Evolutionary conservation across 2,329 filamentous ascomycete genomes (phyloP), one percentile per base, ranked within the genome.

Genomic region (Cladosporium colombiae): DNA sequence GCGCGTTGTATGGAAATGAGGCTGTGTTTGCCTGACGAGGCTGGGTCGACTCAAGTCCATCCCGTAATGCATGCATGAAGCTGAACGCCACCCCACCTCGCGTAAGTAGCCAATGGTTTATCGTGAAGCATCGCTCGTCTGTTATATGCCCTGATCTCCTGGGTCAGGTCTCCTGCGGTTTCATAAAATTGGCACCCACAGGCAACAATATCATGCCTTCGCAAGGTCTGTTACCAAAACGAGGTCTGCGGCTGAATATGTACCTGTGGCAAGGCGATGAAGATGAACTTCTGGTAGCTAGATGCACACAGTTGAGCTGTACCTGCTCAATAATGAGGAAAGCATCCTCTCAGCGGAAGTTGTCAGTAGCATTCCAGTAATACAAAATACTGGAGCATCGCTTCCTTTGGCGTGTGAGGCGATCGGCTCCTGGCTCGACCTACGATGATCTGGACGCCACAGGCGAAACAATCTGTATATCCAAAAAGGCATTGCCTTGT

Each of bases 251-350:
- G n/a, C 2, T n/a, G 10, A 21, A 5, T 21, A 3, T 46, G n/a
- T 23, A 21, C 13, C 3, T 13, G 21, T 21, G 10, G 8, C 8
- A 46, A 21, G 40, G n/a, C 40, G 40, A 21, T 11, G n/a, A 46
- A 13, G 23, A 46, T 13, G n/a, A 1, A 0, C 13, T 6, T 23
- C 2, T 13, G 40, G 8, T 7, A 5, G 7, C 5, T 16, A 46
- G n/a, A 3, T 11, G 8, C n/a, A 46, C 40, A 46, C 10, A 46
- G 2, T 21, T 46, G 40, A 21, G n/a, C 40, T 46, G 40, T 46
- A 3, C 10, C 8, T 46, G n/a, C 23, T 13, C 40, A 0, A n/a
- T 10, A n/a, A 0, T 0, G 8, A 16, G 1, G 8, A 13, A 10
- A 23, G n/a, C 8, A 7, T 11, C n/a, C 8, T 46, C 40, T 4